These are phyloP conservation scores for Aurifilum marmelostoma DNA, from an alignment of 2,329 filamentous ascomycete genomes.

Conservation along the genomic window DNA sequence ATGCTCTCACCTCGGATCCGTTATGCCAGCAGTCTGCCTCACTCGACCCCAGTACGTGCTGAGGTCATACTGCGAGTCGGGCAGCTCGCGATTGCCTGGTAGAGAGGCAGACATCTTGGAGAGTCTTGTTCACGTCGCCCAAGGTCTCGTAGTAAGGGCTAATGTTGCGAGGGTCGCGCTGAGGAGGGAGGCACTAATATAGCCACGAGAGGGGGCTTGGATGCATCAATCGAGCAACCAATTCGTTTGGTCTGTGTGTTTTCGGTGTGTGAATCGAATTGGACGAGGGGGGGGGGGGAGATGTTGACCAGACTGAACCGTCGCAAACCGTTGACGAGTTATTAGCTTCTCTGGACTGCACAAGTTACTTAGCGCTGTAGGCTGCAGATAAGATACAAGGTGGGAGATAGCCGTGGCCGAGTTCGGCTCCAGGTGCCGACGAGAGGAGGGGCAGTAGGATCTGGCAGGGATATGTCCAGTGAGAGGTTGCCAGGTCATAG, in stretches of 20 bases:
- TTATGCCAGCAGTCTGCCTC: constrained; percentile 83
- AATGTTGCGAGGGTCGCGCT: not conserved
- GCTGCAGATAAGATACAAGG: not conserved
- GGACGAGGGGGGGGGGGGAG: not conserved
- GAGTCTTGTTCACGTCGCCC: not conserved
- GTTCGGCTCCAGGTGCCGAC: constrained; percentile 22
- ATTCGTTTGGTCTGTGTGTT: not conserved
- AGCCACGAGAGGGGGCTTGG: not conserved
- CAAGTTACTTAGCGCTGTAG: not conserved
- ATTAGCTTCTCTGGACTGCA: not conserved
- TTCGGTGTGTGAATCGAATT: not conserved
- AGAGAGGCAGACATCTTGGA: constrained; percentile 66
- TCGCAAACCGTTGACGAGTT: constrained; percentile 20
- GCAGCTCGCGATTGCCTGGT: constrained; percentile 76
- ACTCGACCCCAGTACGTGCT: constrained; percentile 94
- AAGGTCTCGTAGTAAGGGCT: no score
- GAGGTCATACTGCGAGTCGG: constrained; percentile 89
- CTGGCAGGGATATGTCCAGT: constrained; percentile 7
- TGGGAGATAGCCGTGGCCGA: constrained; percentile 21
- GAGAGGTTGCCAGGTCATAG: constrained; percentile 19
- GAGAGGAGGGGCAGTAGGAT: constrained; percentile 1
- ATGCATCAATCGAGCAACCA: not conserved
- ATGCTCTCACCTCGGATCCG: constrained; percentile 85
- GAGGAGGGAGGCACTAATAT: not conserved
- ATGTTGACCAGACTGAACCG: constrained; percentile 18